Percentiles rank a stretch among this genome's conserved stretches.
Evolutionary conservation across 2,329 filamentous ascomycete genomes (phyloP).

Genomic region (Dryadomyces sulphureus): DNA sequence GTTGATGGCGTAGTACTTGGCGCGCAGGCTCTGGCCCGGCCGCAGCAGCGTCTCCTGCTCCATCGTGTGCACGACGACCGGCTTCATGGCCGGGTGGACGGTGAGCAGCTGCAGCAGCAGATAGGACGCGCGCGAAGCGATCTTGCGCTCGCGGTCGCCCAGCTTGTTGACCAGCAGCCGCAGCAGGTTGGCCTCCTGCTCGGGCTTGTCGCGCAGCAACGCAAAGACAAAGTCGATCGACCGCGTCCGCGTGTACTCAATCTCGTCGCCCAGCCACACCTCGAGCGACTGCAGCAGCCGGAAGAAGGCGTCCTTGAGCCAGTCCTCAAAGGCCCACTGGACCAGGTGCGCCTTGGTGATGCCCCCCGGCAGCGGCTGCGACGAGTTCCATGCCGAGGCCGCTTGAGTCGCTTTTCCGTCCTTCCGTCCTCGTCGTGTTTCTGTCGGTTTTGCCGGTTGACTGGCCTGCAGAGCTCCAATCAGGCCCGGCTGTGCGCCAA

Average conservation of each 20-base stretch:
- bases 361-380: conserved; percentile 57
- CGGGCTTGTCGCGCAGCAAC: conserved; percentile 84
- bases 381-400: conserved; percentile 42
- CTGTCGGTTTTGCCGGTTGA: not conserved
- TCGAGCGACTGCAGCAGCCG: conserved; percentile 85
- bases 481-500: conserved; percentile 66
- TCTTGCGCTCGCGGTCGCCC: conserved; percentile 88
- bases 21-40: conserved; percentile 72
- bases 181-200: conserved; percentile 89
- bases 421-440: not conserved
- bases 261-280: conserved; percentile 85
- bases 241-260: conserved; percentile 79
- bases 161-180: conserved; percentile 91
- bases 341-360: conserved; percentile 68
- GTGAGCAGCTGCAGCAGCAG: conserved; percentile 82
- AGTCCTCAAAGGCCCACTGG: conserved; percentile 85
- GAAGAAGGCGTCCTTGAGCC: conserved; percentile 89
- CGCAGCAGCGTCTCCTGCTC: conserved; percentile 81
- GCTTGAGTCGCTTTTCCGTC: conserved; percentile 14
- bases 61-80: conserved; percentile 67
- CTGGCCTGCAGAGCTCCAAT: conserved; percentile 47
- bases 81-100: conserved; percentile 86
- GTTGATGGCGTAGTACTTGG: conserved; percentile 92
- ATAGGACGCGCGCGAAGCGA: conserved; percentile 85
- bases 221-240: conserved; percentile 87